These are phyloP conservation scores for Heterobasidion irregulare DNA, from an alignment of 1,284 basidiomycete genomes.

Conservation along the genomic window DNA sequence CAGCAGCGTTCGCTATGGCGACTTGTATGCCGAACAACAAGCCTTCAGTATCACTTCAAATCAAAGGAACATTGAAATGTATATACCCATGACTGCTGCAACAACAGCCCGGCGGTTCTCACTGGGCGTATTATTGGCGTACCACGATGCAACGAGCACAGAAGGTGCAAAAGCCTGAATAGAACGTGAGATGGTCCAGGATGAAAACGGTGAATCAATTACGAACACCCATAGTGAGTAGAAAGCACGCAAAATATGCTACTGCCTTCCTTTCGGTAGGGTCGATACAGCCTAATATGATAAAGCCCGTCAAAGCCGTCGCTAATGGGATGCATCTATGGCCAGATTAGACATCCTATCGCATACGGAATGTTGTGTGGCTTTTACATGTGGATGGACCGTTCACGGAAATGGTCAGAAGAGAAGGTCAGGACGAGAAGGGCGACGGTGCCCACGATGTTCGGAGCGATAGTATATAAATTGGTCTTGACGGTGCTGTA, in stretches of 20 bases:
- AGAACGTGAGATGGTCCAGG: not conserved
- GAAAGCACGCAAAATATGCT: constrained; percentile 43
- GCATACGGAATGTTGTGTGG: not conserved
- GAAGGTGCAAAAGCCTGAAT: constrained; percentile 32
- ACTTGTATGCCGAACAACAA: constrained; percentile 19
- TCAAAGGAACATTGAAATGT: not conserved
- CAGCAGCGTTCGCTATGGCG: constrained; percentile 41
- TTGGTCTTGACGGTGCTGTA: constrained; percentile 42
- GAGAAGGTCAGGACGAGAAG: constrained; percentile 40
- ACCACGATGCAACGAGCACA: constrained; percentile 38
- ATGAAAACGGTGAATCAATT: not conserved
- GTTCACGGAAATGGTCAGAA: constrained; percentile 40
- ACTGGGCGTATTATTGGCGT: constrained; percentile 42
- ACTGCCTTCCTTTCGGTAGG: constrained; percentile 26
- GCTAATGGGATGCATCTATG: constrained; percentile 30
- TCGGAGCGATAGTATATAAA: constrained; percentile 44
- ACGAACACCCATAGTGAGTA: constrained; percentile 31
- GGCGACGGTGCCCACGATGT: constrained; percentile 39
- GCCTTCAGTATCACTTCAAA: not conserved
- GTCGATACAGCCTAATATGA: constrained; percentile 40
- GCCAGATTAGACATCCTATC: not conserved
- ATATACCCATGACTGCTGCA: constrained; percentile 26
- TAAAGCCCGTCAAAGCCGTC: constrained; percentile 38
- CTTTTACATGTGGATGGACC: constrained; percentile 31
- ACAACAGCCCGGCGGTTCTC: constrained; percentile 41